Evolutionary conservation across 2,329 filamentous ascomycete species (phyloP).

Genomic region (Aspergillus persii): DNA sequence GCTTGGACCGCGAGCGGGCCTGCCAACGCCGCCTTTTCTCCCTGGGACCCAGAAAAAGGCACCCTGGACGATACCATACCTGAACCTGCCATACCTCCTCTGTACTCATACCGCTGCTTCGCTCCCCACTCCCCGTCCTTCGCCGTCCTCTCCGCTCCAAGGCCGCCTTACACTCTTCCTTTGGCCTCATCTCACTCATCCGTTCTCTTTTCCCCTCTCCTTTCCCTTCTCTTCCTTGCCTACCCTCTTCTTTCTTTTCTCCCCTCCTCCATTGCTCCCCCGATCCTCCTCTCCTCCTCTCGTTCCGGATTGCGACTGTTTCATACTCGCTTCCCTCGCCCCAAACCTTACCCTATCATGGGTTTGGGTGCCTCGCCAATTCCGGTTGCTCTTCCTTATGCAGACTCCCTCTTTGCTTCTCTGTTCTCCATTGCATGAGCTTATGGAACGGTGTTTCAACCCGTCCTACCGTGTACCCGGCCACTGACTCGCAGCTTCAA

Average conservation of each 20-base stretch:
- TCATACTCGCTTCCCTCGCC: neutral
- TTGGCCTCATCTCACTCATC: slow-evolving; percentile 27
- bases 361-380: slow-evolving; percentile 16
- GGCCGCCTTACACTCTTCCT: slow-evolving; percentile 23
- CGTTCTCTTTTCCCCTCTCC: slow-evolving; percentile 9
- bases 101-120: slow-evolving; percentile 7
- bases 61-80: slow-evolving; percentile 19
- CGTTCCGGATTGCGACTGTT: slow-evolving; percentile 8
- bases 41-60: slow-evolving; percentile 16
- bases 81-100: too few relatives aligned
- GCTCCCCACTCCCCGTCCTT: slow-evolving; percentile 15
- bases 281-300: slow-evolving; percentile 15
- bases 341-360: slow-evolving; percentile 16
- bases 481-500: slow-evolving; percentile 39
- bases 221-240: slow-evolving; percentile 14
- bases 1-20: slow-evolving; percentile 12
- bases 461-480: slow-evolving; percentile 33
- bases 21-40: slow-evolving; percentile 7
- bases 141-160: slow-evolving; percentile 19
- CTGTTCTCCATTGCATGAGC: slow-evolving; percentile 23
- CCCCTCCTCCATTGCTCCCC: slow-evolving; percentile 16
- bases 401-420: slow-evolving; percentile 14
- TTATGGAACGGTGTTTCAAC: slow-evolving; percentile 32
- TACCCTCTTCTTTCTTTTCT: slow-evolving; percentile 24
- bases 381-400: slow-evolving; percentile 18